Percentiles rank a stretch among this genome's conserved stretches.
phyloP scores from a whole-genome alignment of 371 early-diverging fungal genomes.

The Basidiobolus heterosporus region DNA sequence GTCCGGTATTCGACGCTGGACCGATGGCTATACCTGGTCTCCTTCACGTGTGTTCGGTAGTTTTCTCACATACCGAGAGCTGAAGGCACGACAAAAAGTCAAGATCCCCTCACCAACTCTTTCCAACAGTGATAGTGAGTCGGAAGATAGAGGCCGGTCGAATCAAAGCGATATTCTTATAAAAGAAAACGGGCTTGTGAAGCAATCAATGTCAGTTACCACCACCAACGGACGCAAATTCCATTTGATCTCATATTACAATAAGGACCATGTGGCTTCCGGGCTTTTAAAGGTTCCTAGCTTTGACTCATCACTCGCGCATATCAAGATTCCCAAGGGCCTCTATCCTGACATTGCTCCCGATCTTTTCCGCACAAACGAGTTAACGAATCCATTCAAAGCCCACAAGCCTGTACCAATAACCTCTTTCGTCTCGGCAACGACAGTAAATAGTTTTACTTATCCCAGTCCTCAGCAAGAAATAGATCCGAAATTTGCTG shows the following conservation, averaged over 20 bases:
- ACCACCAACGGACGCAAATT: slow-evolving; percentile 58
- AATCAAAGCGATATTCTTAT: neutral
- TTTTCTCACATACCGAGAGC: slow-evolving; percentile 63
- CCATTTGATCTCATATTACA: slow-evolving; percentile 74
- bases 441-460: too few relatives aligned
- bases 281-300: slow-evolving; percentile 28
- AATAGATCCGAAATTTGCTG: too few relatives aligned
- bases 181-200: slow-evolving; percentile 61
- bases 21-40: slow-evolving; percentile 78
- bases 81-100: slow-evolving; percentile 31
- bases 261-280: slow-evolving; percentile 42
- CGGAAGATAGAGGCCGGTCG: neutral
- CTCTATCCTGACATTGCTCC: slow-evolving; percentile 26
- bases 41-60: slow-evolving; percentile 69
- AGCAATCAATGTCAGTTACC: slow-evolving; percentile 70
- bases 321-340: slow-evolving; percentile 30
- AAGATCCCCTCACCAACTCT: slow-evolving; percentile 10
- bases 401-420: too few relatives aligned
- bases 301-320: slow-evolving; percentile 18
- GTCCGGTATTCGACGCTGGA: slow-evolving; percentile 80
- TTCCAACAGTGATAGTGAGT: neutral
- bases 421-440: too few relatives aligned
- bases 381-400: too few relatives aligned
- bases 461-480: too few relatives aligned
- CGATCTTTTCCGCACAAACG: neutral